These are phyloP conservation scores for Quercus gilva DNA, from an alignment of 306 rosid species.

Conservation along the genomic window DNA sequence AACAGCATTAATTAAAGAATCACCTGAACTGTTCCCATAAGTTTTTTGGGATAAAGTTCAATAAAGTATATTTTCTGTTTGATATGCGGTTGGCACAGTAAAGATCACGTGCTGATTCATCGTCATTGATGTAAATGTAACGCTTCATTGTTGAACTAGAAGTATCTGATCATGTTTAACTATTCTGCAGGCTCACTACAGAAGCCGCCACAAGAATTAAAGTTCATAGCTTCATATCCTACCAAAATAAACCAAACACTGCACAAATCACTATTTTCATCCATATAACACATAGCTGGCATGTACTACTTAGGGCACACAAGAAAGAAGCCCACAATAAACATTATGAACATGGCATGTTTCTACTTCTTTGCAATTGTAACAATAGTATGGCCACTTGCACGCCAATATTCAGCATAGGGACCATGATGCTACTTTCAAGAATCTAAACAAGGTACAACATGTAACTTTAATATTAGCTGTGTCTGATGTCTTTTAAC, in stretches of 20 bases:
- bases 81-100: slow-evolving; percentile 87
- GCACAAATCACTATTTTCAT: background rate
- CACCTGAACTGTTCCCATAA: slow-evolving; percentile 98
- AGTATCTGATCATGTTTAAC: slow-evolving; percentile 23
- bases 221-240: slow-evolving; percentile 11
- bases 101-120: slow-evolving; percentile 55
- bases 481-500: too few relatives aligned
- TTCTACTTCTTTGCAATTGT: too few relatives aligned
- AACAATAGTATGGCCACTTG: too few relatives aligned
- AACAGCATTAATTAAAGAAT: slow-evolving; percentile 23
- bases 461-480: too few relatives aligned
- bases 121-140: slow-evolving; percentile 76
- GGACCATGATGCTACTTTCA: too few relatives aligned
- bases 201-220: slow-evolving; percentile 5
- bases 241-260: background rate
- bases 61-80: slow-evolving; percentile 76
- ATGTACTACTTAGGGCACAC: background rate
- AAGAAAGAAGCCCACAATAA: too few relatives aligned
- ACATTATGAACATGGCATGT: too few relatives aligned
- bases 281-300: background rate
- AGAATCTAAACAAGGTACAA: too few relatives aligned
- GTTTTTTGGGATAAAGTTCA: slow-evolving; percentile 93
- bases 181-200: slow-evolving; percentile 12
- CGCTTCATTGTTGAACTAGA: slow-evolving; percentile 73
- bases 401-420: too few relatives aligned